Evolutionary conservation across 2,329 filamentous ascomycete genomes (phyloP), one percentile per base, ranked within the genome.

Genomic region (Penicillium olsonii): DNA sequence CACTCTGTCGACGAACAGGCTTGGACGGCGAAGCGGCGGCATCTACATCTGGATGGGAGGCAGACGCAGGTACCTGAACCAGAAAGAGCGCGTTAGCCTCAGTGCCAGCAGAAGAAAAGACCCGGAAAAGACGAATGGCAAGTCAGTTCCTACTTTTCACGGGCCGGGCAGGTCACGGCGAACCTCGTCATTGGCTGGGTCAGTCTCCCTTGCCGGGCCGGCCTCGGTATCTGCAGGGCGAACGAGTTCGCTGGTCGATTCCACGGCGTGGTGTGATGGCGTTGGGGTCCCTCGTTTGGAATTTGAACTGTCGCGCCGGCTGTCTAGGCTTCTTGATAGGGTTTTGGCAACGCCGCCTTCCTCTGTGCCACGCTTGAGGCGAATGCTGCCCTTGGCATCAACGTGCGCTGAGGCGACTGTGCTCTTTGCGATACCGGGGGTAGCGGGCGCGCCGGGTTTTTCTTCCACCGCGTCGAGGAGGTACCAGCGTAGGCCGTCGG

Each of bases 401-500:
- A 96, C 88, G 45, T 87, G 87, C 55, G 90, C 91, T 33, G 89
- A 87, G 11, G 90, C 90, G 14, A 96, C 92, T 0, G 94, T 97
- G 57, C 87, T 92, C 70, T 95, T 96, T 33, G 89, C 90, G 46
- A 96, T 81, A 0, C 92, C 92, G 0, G 94, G 92, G 0, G 92
- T 97, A n/a, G 88, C 87, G 0, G 94, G 94, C 2, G 91, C 92
- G 1, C 88, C 88, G 0, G 90, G 84, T 65, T 96, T 96, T 71
- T 99, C 94, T 71, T 99, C 94, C 2, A 84, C 81, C 0, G 94
- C 94, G 66, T 99, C 92, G 29, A 99, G 86, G 5, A 99, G 81
- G 71, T 96, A 97, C 94, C 94, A 99, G 27, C 92, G 85, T 40
- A 99, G 75, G 3, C 94, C 94, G 63, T 99, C 94, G 0, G 91